phyloP scores from a whole-genome alignment of 1,284 basidiomycete genomes.

The Ustilago bromivora region DNA sequence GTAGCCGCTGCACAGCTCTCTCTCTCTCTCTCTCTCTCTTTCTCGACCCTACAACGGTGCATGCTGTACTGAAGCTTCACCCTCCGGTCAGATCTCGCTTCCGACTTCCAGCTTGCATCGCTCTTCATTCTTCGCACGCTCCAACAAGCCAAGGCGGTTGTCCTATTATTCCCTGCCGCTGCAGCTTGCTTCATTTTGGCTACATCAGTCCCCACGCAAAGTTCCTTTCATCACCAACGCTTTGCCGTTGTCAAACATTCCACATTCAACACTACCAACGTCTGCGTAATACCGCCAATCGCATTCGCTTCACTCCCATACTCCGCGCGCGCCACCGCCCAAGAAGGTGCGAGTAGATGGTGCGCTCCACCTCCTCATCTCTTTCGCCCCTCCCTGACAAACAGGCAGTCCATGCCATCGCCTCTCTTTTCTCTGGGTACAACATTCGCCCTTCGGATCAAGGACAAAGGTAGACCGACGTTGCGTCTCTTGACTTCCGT shows the following conservation, averaged over 20 bases:
- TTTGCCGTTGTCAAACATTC: conserved; percentile 11
- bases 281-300: background rate
- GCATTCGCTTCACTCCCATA: background rate
- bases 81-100: background rate
- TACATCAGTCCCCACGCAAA: conserved; percentile 27
- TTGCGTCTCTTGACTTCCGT: background rate
- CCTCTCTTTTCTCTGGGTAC: background rate
- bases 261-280: background rate
- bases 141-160: conserved; percentile 30
- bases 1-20: background rate
- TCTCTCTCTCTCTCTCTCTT: background rate
- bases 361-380: background rate
- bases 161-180: conserved; percentile 11
- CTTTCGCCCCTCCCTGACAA: conserved; percentile 5
- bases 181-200: conserved; percentile 34
- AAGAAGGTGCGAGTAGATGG: conserved; percentile 31
- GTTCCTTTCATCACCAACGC: conserved; percentile 14
- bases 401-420: conserved; percentile 3
- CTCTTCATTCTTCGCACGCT: conserved; percentile 39
- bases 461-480: background rate
- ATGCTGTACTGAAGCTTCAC: background rate
- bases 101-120: background rate
- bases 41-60: background rate
- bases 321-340: conserved; percentile 1
- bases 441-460: background rate